phyloP scores from a whole-genome alignment of 805 yeast species.

The Wickerhamiella alocasiicola region DNA sequence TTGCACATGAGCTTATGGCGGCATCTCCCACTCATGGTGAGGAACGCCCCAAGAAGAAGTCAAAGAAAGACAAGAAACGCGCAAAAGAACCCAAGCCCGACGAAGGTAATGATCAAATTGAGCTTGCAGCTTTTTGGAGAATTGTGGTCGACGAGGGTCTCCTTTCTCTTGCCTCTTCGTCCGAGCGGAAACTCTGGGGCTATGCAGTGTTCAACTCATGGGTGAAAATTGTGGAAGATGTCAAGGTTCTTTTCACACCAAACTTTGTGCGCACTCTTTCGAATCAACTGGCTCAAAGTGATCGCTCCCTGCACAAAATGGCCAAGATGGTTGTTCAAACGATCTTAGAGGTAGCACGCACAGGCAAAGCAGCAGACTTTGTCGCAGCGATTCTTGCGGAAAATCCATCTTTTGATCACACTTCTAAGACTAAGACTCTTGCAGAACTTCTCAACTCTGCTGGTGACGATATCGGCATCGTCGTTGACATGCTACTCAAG shows the following conservation, averaged over 20 bases:
- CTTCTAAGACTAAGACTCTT: constrained; percentile 61
- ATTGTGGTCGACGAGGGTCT: constrained; percentile 66
- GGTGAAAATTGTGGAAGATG: constrained; percentile 25
- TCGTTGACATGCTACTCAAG: constrained; percentile 20
- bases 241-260: constrained; percentile 22
- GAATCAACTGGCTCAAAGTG: constrained; percentile 58
- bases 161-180: constrained; percentile 63
- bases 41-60: constrained; percentile 21
- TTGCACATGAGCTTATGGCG: constrained; percentile 32
- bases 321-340: constrained; percentile 40
- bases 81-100: constrained; percentile 17
- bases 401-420: constrained; percentile 53
- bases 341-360: constrained; percentile 31
- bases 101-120: constrained; percentile 24
- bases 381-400: constrained; percentile 13
- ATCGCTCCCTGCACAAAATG: constrained; percentile 53
- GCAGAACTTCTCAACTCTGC: constrained; percentile 28
- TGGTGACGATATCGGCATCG: constrained; percentile 10
- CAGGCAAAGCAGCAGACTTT: constrained; percentile 27
- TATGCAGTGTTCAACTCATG: constrained; percentile 54
- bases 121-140: constrained; percentile 63
- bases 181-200: constrained; percentile 80
- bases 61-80: constrained; percentile 27
- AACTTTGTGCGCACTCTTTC: constrained; percentile 62
- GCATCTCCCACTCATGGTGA: constrained; percentile 13